phyloP scores from a whole-genome alignment of 306 rosid species.

The Rosa persica region DNA sequence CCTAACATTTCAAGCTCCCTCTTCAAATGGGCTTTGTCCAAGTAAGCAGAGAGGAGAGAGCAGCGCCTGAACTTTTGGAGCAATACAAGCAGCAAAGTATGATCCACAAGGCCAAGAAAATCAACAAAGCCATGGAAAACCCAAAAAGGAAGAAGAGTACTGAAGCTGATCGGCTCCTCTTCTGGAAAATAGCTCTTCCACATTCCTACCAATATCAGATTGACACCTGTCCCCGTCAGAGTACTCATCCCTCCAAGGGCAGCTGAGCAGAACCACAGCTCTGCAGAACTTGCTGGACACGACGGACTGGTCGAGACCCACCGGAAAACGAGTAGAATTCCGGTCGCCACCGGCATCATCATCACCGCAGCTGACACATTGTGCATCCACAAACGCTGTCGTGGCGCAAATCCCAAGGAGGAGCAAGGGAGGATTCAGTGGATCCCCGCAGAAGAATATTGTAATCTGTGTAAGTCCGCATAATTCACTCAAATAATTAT shows the following conservation, averaged over 20 bases:
- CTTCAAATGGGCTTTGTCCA: slow-evolving; percentile 64
- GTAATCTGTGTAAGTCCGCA: slow-evolving; percentile 46
- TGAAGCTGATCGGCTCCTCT: slow-evolving; percentile 73
- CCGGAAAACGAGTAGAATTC: slow-evolving; percentile 63
- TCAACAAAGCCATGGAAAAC: slow-evolving; percentile 56
- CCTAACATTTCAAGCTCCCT: slow-evolving; percentile 78
- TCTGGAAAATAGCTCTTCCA: slow-evolving; percentile 70
- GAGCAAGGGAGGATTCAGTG: slow-evolving; percentile 59
- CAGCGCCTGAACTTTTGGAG: slow-evolving; percentile 42
- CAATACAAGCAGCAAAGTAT: slow-evolving; percentile 61
- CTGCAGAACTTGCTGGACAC: slow-evolving; percentile 55
- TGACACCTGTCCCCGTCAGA: slow-evolving; percentile 90
- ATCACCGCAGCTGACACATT: slow-evolving; percentile 77
- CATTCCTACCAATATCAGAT: slow-evolving; percentile 74
- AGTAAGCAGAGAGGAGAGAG: slow-evolving; percentile 53
- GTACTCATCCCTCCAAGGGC: slow-evolving; percentile 82
- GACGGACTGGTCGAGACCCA: slow-evolving; percentile 36
- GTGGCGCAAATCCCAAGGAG: slow-evolving; percentile 70
- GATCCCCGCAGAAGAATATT: slow-evolving; percentile 68
- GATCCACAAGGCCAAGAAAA: slow-evolving; percentile 55
- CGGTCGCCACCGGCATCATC: slow-evolving; percentile 96
- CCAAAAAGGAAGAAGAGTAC: slow-evolving; percentile 62
- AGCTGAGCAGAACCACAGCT: slow-evolving; percentile 65
- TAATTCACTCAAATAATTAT: neutral
- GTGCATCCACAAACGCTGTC: slow-evolving; percentile 89